Percentiles rank a stretch among this genome's conserved stretches.
Conservation (phyloP, 2,329 filamentous ascomycete species). For the Colletotrichum siamense region DNA sequence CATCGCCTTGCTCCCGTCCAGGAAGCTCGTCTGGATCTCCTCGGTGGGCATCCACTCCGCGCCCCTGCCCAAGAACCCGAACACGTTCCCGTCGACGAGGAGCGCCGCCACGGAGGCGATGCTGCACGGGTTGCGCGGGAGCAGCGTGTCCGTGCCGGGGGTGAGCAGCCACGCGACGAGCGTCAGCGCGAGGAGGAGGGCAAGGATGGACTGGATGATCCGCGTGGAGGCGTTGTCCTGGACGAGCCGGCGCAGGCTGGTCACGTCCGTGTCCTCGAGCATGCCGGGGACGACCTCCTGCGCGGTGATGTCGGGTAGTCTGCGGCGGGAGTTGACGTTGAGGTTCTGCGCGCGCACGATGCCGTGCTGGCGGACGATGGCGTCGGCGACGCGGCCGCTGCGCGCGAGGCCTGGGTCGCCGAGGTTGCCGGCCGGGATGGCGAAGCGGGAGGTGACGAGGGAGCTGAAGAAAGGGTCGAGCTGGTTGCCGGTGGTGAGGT, state of each 20-base stretch:
- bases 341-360: conserved; percentile 41
- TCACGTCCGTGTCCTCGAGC: conserved; percentile 18
- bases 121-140: conserved; percentile 35
- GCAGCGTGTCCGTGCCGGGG: conserved; percentile 23
- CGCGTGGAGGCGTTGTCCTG: conserved; percentile 38
- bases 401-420: conserved; percentile 21
- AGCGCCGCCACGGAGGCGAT: conserved; percentile 42
- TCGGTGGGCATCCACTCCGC: conserved; percentile 29
- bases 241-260: conserved; percentile 21
- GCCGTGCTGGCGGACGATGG: conserved; percentile 39
- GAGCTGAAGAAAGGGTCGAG: conserved; percentile 41
- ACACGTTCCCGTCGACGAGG: conserved; percentile 41
- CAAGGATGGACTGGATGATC: conserved; percentile 37
- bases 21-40: conserved; percentile 24
- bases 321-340: conserved; percentile 25
- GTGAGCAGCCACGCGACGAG: conserved; percentile 33
- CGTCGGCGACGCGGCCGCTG: conserved; percentile 29
- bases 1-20: conserved; percentile 28
- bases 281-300: conserved; percentile 15
- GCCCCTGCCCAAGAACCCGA: conserved; percentile 30
- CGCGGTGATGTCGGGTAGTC: conserved; percentile 14
- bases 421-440: conserved; percentile 30
- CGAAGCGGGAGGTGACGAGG: conserved; percentile 37
- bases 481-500: conserved; percentile 28
- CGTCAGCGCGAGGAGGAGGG: conserved; percentile 29